A percentile compares a stretch with the other conserved stretches of the same genome.
Evolutionary conservation across 331 rosid genomes (phyloP).

Genomic region (Pyracantha coccinea): DNA sequence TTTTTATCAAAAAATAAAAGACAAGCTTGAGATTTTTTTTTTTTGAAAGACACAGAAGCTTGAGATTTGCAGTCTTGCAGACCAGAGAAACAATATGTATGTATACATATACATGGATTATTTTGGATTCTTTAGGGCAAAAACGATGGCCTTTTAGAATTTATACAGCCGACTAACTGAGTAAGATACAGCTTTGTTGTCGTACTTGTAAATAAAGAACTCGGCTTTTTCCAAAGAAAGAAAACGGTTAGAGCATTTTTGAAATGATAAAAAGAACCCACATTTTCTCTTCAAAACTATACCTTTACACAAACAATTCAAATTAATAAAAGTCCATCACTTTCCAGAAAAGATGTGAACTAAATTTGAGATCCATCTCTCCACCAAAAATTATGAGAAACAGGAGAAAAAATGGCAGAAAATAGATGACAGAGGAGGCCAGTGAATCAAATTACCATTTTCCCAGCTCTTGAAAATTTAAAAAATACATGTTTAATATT

Average conservation of each 20-base stretch:
- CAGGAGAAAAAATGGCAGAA: not conserved
- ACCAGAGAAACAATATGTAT: not conserved
- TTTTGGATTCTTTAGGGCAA: too few species aligned
- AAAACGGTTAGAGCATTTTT: not conserved
- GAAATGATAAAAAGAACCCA: not conserved
- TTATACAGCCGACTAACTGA: too few species aligned
- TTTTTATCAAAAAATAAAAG: not conserved
- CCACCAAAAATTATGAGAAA: not conserved
- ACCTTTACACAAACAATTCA: not conserved
- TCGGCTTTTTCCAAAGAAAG: not conserved
- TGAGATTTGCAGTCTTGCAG: not conserved
- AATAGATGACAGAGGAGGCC: not conserved
- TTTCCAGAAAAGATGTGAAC: not conserved
- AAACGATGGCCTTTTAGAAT: too few species aligned
- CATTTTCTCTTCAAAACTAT: constrained; percentile 2
- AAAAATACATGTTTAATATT: not conserved
- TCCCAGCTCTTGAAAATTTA: not conserved
- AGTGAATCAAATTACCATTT: not conserved
- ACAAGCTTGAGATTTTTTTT: constrained; percentile 1
- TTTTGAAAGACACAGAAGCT: too few species aligned
- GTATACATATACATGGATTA: too few species aligned
- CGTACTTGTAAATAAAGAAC: not conserved
- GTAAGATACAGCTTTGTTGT: too few species aligned
- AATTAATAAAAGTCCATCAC: not conserved
- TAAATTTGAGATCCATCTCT: not conserved